Conservation (phyloP, 345 rosid genomes). For the Citrus trifoliata region DNA sequence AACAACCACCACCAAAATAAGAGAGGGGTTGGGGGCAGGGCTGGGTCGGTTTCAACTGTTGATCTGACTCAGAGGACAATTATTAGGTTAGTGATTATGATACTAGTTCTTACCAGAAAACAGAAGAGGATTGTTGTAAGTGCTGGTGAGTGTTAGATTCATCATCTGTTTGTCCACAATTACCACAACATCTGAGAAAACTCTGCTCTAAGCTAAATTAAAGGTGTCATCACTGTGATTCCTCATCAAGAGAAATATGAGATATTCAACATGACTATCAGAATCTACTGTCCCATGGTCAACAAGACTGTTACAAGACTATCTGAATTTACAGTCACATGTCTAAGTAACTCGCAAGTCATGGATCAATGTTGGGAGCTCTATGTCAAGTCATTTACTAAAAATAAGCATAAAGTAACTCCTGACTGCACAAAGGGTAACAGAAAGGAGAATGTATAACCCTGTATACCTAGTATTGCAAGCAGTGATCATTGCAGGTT, state of each 20-base stretch:
- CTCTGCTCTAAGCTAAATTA: background rate
- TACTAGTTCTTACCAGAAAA: too few relatives aligned
- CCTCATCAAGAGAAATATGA: too few relatives aligned
- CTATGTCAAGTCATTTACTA: conserved; percentile 1
- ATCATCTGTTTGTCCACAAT: background rate
- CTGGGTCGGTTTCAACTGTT: too few relatives aligned
- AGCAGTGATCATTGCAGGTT: conserved; percentile 19
- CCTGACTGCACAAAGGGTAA: background rate
- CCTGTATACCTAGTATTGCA: background rate
- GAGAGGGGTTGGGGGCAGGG: too few relatives aligned
- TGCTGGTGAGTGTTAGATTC: background rate
- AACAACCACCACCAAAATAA: too few relatives aligned
- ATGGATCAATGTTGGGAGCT: background rate
- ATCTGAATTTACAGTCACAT: background rate
- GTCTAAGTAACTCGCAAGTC: background rate
- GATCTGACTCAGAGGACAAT: too few relatives aligned
- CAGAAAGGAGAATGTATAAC: background rate
- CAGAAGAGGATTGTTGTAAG: too few relatives aligned
- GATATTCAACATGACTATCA: too few relatives aligned
- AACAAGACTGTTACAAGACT: background rate
- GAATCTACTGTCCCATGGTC: background rate
- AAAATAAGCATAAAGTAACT: background rate
- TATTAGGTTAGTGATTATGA: too few relatives aligned
- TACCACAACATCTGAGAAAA: background rate
- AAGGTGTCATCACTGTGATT: too few relatives aligned